Conservation (phyloP, 768 basidiomycete genomes). For the Pleurotus platypus region DNA sequence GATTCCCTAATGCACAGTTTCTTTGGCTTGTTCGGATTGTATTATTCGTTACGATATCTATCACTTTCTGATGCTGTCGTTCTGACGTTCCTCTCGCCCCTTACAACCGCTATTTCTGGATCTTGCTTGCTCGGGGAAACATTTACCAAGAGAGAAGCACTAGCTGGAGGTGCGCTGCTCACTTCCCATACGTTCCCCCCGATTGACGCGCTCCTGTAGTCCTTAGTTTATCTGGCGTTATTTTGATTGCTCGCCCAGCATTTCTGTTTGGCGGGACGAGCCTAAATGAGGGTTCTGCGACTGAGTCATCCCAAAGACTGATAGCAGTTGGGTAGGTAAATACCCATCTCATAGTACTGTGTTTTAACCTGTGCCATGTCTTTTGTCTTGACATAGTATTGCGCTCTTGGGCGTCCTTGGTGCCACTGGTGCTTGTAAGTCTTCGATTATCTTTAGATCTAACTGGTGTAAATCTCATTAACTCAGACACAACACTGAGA, state of each 20-base stretch:
- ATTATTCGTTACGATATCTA: conserved; percentile 70
- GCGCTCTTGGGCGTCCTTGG: conserved; percentile 66
- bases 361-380: too few species aligned
- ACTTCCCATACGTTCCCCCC: not conserved
- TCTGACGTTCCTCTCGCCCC: conserved; percentile 71
- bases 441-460: not conserved
- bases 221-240: conserved; percentile 68
- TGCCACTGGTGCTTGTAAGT: conserved; percentile 65
- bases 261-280: conserved; percentile 58
- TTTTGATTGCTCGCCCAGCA: conserved; percentile 77
- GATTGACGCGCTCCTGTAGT: conserved; percentile 27
- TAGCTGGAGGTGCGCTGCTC: conserved; percentile 40
- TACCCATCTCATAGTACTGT: too few species aligned
- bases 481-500: conserved; percentile 40
- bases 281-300: conserved; percentile 15
- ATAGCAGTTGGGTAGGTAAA: conserved; percentile 52
- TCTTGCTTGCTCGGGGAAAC: conserved; percentile 59
- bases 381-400: conserved; percentile 33
- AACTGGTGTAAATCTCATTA: not conserved
- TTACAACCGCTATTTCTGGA: conserved; percentile 59
- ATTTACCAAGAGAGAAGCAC: conserved; percentile 48
- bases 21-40: conserved; percentile 66
- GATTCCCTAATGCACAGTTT: conserved; percentile 42
- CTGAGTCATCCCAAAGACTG: conserved; percentile 37
- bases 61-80: conserved; percentile 78